Percentiles rank a stretch among this genome's conserved stretches.
phyloP scores from a whole-genome alignment of 257 asterid species.

The Solanum medicagineum region DNA sequence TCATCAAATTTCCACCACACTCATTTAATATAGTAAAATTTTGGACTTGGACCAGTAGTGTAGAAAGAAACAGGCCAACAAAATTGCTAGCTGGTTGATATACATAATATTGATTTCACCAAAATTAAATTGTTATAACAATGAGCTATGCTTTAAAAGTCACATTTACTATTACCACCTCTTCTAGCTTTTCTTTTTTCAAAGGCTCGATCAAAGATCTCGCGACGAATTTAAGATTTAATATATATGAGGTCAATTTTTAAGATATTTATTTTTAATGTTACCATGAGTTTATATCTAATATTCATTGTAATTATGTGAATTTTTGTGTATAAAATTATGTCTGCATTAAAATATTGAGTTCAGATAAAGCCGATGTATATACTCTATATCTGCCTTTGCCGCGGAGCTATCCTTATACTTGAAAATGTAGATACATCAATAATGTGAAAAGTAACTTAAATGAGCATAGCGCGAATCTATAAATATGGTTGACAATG shows the following conservation, averaged over 20 bases:
- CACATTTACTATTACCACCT: background rate
- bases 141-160: background rate
- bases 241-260: background rate
- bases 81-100: background rate
- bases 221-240: background rate
- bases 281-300: background rate
- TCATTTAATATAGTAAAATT: background rate
- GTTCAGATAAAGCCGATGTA: too few relatives aligned
- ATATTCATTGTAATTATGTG: background rate
- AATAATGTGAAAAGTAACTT: background rate
- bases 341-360: too few relatives aligned
- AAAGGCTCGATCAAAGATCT: background rate
- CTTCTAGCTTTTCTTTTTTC: background rate
- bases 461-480: background rate
- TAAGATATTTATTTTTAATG: background rate
- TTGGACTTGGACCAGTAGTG: background rate
- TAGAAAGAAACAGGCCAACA: background rate
- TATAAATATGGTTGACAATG: background rate
- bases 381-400: too few relatives aligned
- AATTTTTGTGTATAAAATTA: background rate
- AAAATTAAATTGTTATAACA: background rate
- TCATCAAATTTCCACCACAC: background rate
- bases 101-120: background rate
- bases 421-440: background rate
- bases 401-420: background rate